phyloP scores from a whole-genome alignment of 2,329 filamentous ascomycete species.

The Scedosporium boydii region DNA sequence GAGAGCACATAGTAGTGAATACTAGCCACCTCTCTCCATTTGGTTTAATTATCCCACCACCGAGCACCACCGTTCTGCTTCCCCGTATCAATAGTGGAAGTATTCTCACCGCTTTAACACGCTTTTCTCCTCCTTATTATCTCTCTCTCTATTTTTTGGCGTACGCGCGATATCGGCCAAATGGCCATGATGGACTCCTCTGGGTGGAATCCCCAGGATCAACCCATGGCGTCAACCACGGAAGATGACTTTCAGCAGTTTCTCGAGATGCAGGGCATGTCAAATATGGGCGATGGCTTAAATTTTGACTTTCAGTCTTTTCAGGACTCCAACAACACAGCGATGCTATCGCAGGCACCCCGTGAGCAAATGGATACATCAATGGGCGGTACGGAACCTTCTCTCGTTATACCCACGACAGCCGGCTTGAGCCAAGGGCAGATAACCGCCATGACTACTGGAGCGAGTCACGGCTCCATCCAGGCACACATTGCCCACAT shows the following conservation, averaged over 20 bases:
- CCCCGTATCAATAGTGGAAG: no score
- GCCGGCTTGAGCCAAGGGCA: constrained; percentile 18
- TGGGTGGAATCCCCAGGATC: constrained; percentile 48
- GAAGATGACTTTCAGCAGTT: constrained; percentile 59
- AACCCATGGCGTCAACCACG: constrained; percentile 36
- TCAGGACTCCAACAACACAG: constrained; percentile 26
- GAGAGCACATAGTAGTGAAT: no score
- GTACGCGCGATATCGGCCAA: not conserved
- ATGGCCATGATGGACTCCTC: constrained; percentile 35
- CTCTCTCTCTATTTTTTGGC: not conserved
- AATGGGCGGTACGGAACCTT: constrained; percentile 35
- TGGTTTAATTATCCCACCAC: no score
- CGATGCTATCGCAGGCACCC: constrained; percentile 19
- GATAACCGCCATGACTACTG: constrained; percentile 38
- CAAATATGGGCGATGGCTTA: constrained; percentile 40
- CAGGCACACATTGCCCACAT: constrained; percentile 34
- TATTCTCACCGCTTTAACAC: not conserved
- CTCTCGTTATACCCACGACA: constrained; percentile 23
- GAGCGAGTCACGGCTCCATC: constrained; percentile 33
- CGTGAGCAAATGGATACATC: constrained; percentile 37
- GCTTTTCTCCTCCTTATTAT: not conserved
- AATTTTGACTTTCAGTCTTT: constrained; percentile 53
- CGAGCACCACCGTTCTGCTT: no score
- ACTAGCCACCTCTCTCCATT: not conserved
- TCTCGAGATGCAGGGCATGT: constrained; percentile 50